Percentiles rank a stretch among this genome's conserved stretches.
phyloP scores from a whole-genome alignment of 169 alveolate species.

The Plasmodium vivax region DNA sequence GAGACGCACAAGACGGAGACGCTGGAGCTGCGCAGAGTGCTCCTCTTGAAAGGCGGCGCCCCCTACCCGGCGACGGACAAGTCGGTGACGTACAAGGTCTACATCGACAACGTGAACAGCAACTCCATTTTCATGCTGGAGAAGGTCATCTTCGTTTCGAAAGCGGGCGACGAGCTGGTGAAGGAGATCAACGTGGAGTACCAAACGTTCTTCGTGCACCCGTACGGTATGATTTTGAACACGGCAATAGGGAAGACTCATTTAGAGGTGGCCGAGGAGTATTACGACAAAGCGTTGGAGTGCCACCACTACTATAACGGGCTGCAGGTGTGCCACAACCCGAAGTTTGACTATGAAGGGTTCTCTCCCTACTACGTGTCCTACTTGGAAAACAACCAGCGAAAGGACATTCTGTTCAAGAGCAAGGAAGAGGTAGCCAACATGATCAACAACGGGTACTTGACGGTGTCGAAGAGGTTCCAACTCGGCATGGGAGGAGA shows the following conservation, averaged over 20 bases:
- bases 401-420: slow-evolving; percentile 51
- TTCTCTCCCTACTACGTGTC: slow-evolving; percentile 52
- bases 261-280: neutral
- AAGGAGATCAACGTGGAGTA: slow-evolving; percentile 70
- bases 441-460: neutral
- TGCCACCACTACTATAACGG: slow-evolving; percentile 48
- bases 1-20: slow-evolving; percentile 32
- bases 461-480: slow-evolving; percentile 16
- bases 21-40: slow-evolving; percentile 6
- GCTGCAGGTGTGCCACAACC: slow-evolving; percentile 24
- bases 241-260: neutral
- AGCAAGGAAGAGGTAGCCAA: slow-evolving; percentile 9
- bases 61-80: neutral
- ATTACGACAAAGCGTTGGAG: neutral
- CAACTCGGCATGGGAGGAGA: slow-evolving; percentile 28
- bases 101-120: slow-evolving; percentile 24
- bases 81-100: neutral
- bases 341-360: neutral
- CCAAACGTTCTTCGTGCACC: slow-evolving; percentile 73
- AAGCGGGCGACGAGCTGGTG: slow-evolving; percentile 18
- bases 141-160: slow-evolving; percentile 51
- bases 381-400: slow-evolving; percentile 54
- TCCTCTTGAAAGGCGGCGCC: slow-evolving; percentile 13
- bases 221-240: slow-evolving; percentile 1
- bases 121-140: slow-evolving; percentile 60